Base-by-base conservation (phyloP, 2,329 filamentous ascomycete genomes). In the Colletotrichum coccodes region DNA sequence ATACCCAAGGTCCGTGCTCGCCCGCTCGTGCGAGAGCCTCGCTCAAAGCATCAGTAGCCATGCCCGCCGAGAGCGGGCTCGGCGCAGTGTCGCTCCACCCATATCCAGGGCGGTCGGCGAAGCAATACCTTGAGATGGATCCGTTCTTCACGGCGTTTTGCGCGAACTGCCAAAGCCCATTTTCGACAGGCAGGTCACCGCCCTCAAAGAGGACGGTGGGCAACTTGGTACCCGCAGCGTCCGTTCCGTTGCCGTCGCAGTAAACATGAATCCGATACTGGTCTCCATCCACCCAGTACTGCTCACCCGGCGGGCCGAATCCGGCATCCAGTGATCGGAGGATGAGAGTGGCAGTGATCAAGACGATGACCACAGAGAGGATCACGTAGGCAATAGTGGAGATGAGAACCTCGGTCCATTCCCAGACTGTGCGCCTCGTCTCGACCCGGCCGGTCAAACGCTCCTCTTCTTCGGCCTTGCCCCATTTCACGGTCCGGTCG, bases 401-500 rank as follows among this genome's bases (percentile, higher is more conserved):
- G 4, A 91, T 76, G 3, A 97, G 82, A 16, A 99, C 93, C 49
- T 91, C 92, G 6, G 90, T 80, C 95, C 96, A 98, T 82, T 98
- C 94, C 47, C 87, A 83, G 6, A 98, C 79, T 0, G 94, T 93
- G 32, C 95, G 90, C 28, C 95, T 89, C 12, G 92, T 94, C 82
- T 99, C 95, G 34, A 92, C 89, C 16, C 95, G 92, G 12, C 96
- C 96, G 0, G 95, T 98, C 23, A 98, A 84, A 30, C 96, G 90
- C 78, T 97, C 92, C 78, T 99, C 96, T 78, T 98, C 96, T 75
- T 98, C 94, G 1, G 86, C 86, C 80, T 98, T 98, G 64, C 95
- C 96, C 92, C 94, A 97, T 75, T 92, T 88, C 9, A 99, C 96
- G 5, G 93, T 90, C 54, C 92, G 87, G 76, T 97, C 95, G 8